These are phyloP conservation scores for Salix purpurea DNA, from an alignment of 345 rosid species.

Conservation along the genomic window DNA sequence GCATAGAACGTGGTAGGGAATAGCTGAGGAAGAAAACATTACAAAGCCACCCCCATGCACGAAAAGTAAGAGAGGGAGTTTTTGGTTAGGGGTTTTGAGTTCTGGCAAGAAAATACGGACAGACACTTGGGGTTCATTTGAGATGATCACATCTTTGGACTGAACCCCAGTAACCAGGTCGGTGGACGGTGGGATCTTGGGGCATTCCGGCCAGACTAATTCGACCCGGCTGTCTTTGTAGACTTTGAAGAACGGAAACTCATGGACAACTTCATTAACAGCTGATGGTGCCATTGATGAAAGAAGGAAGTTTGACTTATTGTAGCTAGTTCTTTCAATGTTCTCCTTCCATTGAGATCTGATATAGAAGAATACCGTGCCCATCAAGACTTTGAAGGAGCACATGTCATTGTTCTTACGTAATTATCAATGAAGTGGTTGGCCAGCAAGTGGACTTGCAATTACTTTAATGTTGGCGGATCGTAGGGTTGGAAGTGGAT, in stretches of 20 bases:
- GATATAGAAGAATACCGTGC: too few species aligned
- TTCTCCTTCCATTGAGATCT: too few species aligned
- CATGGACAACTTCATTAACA: not conserved
- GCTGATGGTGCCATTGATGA: not conserved
- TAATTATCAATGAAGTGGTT: too few species aligned
- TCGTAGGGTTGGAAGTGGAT: too few species aligned
- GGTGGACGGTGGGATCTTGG: not conserved
- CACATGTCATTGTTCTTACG: too few species aligned
- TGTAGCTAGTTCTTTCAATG: too few species aligned
- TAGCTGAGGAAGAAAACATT: slow-evolving; percentile 29
- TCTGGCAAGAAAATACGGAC: slow-evolving; percentile 41
- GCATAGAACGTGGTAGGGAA: slow-evolving; percentile 22
- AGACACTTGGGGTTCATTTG: slow-evolving; percentile 24
- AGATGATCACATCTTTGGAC: slow-evolving; percentile 34
- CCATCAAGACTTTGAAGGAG: too few species aligned
- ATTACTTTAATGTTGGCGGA: too few species aligned
- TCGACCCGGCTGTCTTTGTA: slow-evolving; percentile 27
- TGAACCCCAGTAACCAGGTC: slow-evolving; percentile 21
- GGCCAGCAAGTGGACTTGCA: too few species aligned
- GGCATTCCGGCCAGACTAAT: not conserved
- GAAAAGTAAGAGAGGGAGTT: slow-evolving; percentile 35
- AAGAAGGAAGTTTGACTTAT: not conserved
- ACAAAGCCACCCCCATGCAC: slow-evolving; percentile 44
- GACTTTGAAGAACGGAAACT: slow-evolving; percentile 24
- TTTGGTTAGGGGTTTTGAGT: slow-evolving; percentile 9